Percentiles rank a stretch among this genome's conserved stretches.
These are phyloP conservation scores for Pyrenopolyporus hunteri DNA, from an alignment of 495 filamentous ascomycete species.

Conservation along the genomic window DNA sequence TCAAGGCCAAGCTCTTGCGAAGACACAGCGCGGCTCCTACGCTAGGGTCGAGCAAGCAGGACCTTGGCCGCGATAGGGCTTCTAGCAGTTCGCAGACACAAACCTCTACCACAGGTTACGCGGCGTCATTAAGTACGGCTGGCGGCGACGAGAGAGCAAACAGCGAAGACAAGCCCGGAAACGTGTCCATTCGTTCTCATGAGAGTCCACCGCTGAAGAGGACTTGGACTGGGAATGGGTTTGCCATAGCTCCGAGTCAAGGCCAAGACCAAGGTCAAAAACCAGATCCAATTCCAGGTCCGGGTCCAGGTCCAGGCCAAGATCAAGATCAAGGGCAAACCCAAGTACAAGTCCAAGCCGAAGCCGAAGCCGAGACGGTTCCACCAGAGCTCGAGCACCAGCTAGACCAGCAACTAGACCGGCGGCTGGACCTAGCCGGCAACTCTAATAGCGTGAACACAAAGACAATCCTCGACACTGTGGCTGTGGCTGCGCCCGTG, in stretches of 20 bases:
- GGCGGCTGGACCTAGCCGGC: conserved; percentile 11
- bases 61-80: conserved; percentile 28
- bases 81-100: conserved; percentile 40
- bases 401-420: conserved; percentile 7
- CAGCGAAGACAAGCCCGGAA: conserved; percentile 13
- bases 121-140: conserved; percentile 32
- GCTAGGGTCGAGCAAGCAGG: conserved; percentile 43
- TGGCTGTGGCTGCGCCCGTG: neutral
- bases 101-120: conserved; percentile 33
- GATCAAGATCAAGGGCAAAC: neutral
- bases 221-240: neutral
- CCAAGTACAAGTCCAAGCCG: neutral
- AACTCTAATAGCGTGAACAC: conserved; percentile 13
- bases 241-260: neutral
- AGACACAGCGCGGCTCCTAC: conserved; percentile 50
- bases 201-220: neutral
- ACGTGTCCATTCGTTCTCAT: conserved; percentile 2
- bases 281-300: neutral
- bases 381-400: conserved; percentile 33
- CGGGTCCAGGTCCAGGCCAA: neutral
- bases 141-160: conserved; percentile 16
- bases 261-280: conserved; percentile 4
- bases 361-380: conserved; percentile 23
- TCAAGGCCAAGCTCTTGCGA: conserved; percentile 56
- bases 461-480: neutral